Conservation (phyloP, 2,329 filamentous ascomycete genomes). For the Talaromyces sp. region DNA sequence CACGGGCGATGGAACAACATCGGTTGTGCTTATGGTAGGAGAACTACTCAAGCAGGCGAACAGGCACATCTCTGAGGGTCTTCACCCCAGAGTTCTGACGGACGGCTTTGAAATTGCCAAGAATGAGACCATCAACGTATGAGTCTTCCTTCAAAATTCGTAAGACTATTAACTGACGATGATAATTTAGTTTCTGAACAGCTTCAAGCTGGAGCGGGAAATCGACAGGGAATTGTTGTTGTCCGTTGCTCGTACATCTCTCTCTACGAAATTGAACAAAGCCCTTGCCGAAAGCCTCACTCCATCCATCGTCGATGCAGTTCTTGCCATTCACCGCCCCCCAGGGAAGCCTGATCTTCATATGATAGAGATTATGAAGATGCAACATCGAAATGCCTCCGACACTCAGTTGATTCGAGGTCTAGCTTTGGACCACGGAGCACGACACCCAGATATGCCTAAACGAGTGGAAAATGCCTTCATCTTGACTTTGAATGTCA, state of each 20-base stretch:
- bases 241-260: conserved; percentile 86
- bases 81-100: conserved; percentile 93
- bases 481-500: conserved; percentile 93
- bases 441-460: conserved; percentile 96
- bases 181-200: conserved; percentile 70
- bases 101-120: conserved; percentile 98
- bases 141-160: conserved; percentile 12
- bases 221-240: conserved; percentile 92
- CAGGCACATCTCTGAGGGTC: conserved; percentile 90
- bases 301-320: conserved; percentile 91
- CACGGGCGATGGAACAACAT: conserved; percentile 95
- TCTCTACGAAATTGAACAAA: conserved; percentile 90
- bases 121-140: conserved; percentile 78
- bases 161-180: background rate
- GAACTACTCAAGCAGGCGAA: conserved; percentile 97
- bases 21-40: conserved; percentile 88
- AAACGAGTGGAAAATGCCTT: conserved; percentile 93
- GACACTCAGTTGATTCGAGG: conserved; percentile 95
- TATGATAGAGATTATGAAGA: conserved; percentile 99
- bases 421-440: conserved; percentile 88
- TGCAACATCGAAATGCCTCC: conserved; percentile 95
- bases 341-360: conserved; percentile 92
- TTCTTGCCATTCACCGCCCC: conserved; percentile 85
- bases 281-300: conserved; percentile 86
- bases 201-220: conserved; percentile 82